These are phyloP conservation scores for Sphagnum magellanicum DNA, from an alignment of 228 moss, liverwort and hornwort species.

Conservation along the genomic window DNA sequence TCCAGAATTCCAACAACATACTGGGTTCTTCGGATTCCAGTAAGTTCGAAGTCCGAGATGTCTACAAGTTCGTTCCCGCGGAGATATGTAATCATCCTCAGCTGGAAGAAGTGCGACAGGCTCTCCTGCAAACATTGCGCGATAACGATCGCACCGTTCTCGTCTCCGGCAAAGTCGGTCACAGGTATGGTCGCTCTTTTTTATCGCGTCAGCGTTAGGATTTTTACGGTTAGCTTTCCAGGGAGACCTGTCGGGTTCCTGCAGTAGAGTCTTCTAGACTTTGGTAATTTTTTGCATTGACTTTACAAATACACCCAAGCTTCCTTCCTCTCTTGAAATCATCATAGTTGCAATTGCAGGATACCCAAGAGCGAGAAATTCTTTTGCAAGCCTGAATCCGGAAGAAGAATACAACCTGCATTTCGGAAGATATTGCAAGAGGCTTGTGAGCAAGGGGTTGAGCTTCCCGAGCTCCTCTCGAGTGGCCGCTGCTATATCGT, in stretches of 20 bases:
- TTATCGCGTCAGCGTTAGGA: background rate
- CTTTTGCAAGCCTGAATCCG: conserved; percentile 4
- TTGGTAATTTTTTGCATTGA: background rate
- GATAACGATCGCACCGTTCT: background rate
- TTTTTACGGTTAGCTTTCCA: background rate
- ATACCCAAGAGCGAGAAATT: background rate
- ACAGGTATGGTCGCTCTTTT: background rate
- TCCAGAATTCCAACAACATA: background rate
- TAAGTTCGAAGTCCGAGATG: background rate
- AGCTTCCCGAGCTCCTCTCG: background rate
- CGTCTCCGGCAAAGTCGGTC: conserved; percentile 3
- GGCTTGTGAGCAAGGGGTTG: background rate
- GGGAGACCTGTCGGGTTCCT: background rate
- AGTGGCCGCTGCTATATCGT: conserved; percentile 2
- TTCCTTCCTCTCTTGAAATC: background rate
- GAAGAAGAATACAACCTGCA: background rate
- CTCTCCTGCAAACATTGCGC: conserved; percentile 1
- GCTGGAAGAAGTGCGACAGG: background rate
- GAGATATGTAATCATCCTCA: background rate
- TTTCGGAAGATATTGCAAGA: conserved; percentile 7
- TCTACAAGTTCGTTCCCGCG: conserved; percentile 12
- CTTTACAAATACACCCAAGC: background rate
- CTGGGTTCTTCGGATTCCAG: background rate
- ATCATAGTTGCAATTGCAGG: background rate
- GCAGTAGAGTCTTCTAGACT: background rate